Base-by-base conservation (phyloP, 805 yeast genomes). In the Nakazawaea laoshanensis region DNA sequence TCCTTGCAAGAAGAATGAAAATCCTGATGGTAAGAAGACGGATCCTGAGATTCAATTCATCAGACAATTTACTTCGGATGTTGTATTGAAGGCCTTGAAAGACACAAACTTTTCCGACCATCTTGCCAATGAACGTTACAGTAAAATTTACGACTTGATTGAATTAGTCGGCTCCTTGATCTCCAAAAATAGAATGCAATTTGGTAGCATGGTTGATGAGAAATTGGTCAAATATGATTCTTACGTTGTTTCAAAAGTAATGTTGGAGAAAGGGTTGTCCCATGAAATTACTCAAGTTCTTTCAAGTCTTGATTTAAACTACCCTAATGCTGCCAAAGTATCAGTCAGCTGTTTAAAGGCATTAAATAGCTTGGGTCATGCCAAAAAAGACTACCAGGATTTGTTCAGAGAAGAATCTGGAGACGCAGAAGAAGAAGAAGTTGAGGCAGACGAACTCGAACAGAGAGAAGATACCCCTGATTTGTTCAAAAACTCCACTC, bases 401-500 rank as follows among this genome's bases (percentile, higher is more conserved):
- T 51, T 66, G 3, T 79, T 81, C 48, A 74, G 70, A 38, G 67
- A 66, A 5, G 50, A 50, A 15, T 59, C 52, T n/a, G 58, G 47
- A 5, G 75, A 64, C 24, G 71, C 66, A 27, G 77, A 71, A 20
- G 89, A 77, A 24, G 69, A 72, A 18, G 70, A 60, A 12, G 32
- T 47, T 29, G 70, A 57, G 14, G 83, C 74, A n/a, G 74, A 69
- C 18, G 85, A 78, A 23, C 59, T 63, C 19, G 75, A 70, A 23
- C 57, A 53, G 5, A 50, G 67, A 19, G 94, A 81, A 33, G 89
- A 85, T 33, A 73, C 87, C 0, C 87, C 94, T 0, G 88, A 88
- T 50, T 61, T 88, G 47, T 76, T 89, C 54, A 64, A 80, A 24
- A 88, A 92, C 50, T 88, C 96, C 0, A 84, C 96, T 0, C 63